Conservation (phyloP, 306 rosid species). For the Fagus crenata region DNA sequence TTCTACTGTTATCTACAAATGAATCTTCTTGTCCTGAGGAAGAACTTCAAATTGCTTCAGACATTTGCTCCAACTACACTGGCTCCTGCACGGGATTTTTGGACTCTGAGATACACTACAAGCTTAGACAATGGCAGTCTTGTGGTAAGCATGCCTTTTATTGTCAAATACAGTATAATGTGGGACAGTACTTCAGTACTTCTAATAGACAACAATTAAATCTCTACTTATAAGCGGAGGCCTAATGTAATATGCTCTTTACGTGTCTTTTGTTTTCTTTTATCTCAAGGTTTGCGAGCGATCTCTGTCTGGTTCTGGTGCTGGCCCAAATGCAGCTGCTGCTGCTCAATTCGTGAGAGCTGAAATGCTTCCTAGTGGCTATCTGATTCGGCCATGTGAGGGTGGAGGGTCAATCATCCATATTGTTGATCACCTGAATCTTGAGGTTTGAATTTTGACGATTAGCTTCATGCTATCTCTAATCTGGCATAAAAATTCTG, state of each 20-base stretch:
- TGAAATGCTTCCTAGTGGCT: constrained; percentile 91
- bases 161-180: not conserved
- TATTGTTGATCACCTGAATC: constrained; percentile 93
- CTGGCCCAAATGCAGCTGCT: constrained; percentile 74
- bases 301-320: constrained; percentile 91
- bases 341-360: constrained; percentile 87
- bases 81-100: constrained; percentile 98
- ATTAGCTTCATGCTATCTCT: not conserved
- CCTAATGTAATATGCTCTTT: not conserved
- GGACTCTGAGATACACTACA: constrained; percentile 95
- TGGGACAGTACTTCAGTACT: not conserved
- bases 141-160: constrained; percentile 58
- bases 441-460: constrained; percentile 57
- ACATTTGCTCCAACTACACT: constrained; percentile 88
- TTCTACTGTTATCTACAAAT: not conserved
- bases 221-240: not conserved
- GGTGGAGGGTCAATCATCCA: constrained; percentile 99
- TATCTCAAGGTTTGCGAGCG: constrained; percentile 84
- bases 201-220: not conserved
- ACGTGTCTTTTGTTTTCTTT: not conserved
- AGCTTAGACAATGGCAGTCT: constrained; percentile 87
- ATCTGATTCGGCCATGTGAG: constrained; percentile 91
- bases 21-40: not conserved
- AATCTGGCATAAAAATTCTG: no score
- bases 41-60: constrained; percentile 39